Evolutionary conservation across 768 basidiomycete genomes (phyloP), one percentile per base, ranked within the genome.

Genomic region (Pisolithus albus): DNA sequence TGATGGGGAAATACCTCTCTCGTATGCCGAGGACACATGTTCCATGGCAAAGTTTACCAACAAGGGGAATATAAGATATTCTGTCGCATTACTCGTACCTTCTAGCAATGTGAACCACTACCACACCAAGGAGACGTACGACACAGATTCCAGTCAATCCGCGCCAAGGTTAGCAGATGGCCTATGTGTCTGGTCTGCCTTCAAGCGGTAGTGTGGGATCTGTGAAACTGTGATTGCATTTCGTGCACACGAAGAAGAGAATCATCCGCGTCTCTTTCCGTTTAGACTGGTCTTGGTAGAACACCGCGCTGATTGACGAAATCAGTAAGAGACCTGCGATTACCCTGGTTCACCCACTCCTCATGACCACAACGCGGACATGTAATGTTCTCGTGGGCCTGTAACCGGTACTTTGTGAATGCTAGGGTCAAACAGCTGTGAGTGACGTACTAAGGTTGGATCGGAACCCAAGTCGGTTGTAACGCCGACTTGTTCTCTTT

Each of bases 211-310:
- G 61, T 21, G 74, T 75, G 19, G 88, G 84, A 66, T 92, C 90
- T 48, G 76, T 76, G 63, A 86, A 92, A 60, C 75, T 81, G 57
- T 86, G 73, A 57, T 85, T 84, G 66, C 89, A 92, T 59, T 86
- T 86, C 19, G 82, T 80, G 64, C 91, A 94, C 43, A 92, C 90
- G 64, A 83, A 94, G 73, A 93, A 94, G 2, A 92, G 76, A 46
- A 90, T 89, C 92, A 95, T 95, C 2, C 88, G 80, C 1, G 95
- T 97, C 64, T 95, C 92, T 61, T 91, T 92, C 50, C 95, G 85
- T 65, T 95, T 94, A 16, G 92, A 96, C 66, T 98, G 95, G 69
- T 97, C 95, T 68, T 97, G 95, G 68, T 88, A 98, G 64, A 89
- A 82, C 5, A 98, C 94, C 47, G 91, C 82, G 63, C 94, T 98